Percentiles rank a stretch among this genome's conserved stretches.
Evolutionary conservation across 2,329 filamentous ascomycete genomes (phyloP).

Genomic region (Fusarium subglutinans): DNA sequence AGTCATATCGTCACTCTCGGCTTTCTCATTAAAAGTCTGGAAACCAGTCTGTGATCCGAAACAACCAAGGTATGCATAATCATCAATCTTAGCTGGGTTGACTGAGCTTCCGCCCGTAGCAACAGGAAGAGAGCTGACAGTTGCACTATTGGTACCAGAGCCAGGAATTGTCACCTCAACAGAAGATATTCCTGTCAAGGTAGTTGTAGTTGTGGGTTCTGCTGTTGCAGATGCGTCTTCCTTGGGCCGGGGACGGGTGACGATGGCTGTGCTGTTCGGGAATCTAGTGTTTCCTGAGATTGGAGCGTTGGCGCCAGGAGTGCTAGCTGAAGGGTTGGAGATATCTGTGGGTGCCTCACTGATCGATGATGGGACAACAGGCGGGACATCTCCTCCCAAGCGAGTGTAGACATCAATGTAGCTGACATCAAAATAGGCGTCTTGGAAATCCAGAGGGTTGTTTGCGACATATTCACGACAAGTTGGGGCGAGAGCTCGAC

Average conservation of each 20-base stretch:
- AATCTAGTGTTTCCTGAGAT: background rate
- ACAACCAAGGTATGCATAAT: conserved; percentile 53
- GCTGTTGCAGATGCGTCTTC: background rate
- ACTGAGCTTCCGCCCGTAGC: conserved; percentile 19
- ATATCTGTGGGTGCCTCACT: background rate
- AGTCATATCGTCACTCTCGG: conserved; percentile 51
- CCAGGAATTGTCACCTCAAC: conserved; percentile 39
- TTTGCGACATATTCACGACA: conserved; percentile 58
- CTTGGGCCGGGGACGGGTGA: background rate
- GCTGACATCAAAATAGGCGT: conserved; percentile 62
- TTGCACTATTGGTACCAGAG: conserved; percentile 14
- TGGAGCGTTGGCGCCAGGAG: background rate
- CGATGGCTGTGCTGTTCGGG: background rate
- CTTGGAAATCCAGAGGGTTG: conserved; percentile 55
- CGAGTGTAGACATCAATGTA: conserved; percentile 60
- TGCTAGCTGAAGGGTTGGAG: background rate
- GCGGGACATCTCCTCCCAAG: conserved; percentile 4
- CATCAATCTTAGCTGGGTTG: conserved; percentile 47
- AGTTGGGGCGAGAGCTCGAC: conserved; percentile 52
- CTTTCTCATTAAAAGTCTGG: conserved; percentile 46
- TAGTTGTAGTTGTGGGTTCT: conserved; percentile 43
- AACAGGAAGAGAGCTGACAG: conserved; percentile 21
- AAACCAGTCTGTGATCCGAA: conserved; percentile 52
- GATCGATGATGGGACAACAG: conserved; percentile 4
- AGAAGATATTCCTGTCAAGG: conserved; percentile 40